Evolutionary conservation across 345 rosid species (phyloP).

Genomic region (Raphanus sativus): DNA sequence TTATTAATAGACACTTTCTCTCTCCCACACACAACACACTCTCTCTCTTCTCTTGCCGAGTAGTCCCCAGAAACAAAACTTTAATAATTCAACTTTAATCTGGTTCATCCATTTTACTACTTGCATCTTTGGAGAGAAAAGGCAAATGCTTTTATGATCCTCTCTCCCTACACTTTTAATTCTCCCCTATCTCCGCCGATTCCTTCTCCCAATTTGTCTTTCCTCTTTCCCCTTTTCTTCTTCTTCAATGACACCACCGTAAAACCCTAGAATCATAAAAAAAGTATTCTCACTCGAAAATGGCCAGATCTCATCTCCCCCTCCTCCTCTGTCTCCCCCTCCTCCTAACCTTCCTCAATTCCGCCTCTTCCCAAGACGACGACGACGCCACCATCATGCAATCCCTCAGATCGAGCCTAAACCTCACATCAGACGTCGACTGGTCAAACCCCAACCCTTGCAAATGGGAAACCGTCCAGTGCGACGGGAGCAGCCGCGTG

Average conservation of each 20-base stretch:
- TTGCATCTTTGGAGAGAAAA: not conserved
- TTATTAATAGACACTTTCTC: not conserved
- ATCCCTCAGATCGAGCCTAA: conserved; percentile 40
- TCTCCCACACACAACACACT: not conserved
- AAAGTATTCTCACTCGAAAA: not conserved
- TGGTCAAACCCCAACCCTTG: conserved; percentile 76
- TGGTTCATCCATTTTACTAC: conserved; percentile 16
- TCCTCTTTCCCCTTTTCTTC: conserved; percentile 8
- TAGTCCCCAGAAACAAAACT: not conserved
- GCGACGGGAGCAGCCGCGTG: conserved; percentile 41
- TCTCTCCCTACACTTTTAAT: not conserved
- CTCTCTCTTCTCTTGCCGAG: not conserved
- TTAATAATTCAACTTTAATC: not conserved
- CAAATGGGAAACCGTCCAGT: conserved; percentile 47
- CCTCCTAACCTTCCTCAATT: conserved; percentile 9
- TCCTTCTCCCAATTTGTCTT: conserved; percentile 24
- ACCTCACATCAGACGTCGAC: conserved; percentile 40
- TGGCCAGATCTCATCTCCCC: conserved; percentile 31
- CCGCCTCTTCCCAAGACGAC: conserved; percentile 28
- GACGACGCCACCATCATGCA: conserved; percentile 33
- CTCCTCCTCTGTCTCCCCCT: conserved; percentile 24
- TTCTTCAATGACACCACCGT: conserved; percentile 37
- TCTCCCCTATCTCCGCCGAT: conserved; percentile 40
- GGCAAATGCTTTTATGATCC: conserved; percentile 27
- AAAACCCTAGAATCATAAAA: conserved; percentile 33